Evolutionary conservation across 2,329 filamentous ascomycete genomes (phyloP).

Genomic region (Xylaria sp.): DNA sequence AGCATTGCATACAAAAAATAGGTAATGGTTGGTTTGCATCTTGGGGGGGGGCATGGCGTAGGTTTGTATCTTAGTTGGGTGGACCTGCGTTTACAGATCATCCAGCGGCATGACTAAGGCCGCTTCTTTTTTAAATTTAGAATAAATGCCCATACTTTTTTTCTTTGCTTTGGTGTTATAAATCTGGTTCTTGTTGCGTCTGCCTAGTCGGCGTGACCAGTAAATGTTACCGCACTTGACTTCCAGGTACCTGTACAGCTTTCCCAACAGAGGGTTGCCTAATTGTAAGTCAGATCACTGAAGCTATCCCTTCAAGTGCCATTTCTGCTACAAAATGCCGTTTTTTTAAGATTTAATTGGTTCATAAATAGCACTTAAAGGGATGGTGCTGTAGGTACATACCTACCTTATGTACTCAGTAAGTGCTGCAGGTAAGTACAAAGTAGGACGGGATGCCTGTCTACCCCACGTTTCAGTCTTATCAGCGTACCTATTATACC

Average conservation of each 20-base stretch:
- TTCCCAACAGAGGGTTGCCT: background rate
- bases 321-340: too few relatives aligned
- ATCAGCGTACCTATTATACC: background rate
- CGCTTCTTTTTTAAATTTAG: constrained; percentile 2
- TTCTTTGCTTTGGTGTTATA: background rate
- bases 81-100: constrained; percentile 13
- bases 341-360: too few relatives aligned
- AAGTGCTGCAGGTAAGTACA: background rate
- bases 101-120: constrained; percentile 5
- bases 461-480: constrained; percentile 26
- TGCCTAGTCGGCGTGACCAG: background rate
- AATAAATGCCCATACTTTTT: constrained; percentile 6
- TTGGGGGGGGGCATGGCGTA: constrained; percentile 22
- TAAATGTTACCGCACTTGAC: background rate
- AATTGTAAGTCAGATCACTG: background rate
- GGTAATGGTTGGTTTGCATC: constrained; percentile 33
- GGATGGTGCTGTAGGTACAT: too few relatives aligned
- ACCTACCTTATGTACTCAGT: background rate
- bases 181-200: background rate
- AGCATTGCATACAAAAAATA: constrained; percentile 31
- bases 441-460: background rate
- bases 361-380: too few relatives aligned
- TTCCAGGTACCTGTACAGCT: background rate
- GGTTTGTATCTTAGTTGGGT: constrained; percentile 11
- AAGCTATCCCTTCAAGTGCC: too few relatives aligned